phyloP scores from a whole-genome alignment of 2,329 filamentous ascomycete genomes.

The Hypoxylon sp. region DNA sequence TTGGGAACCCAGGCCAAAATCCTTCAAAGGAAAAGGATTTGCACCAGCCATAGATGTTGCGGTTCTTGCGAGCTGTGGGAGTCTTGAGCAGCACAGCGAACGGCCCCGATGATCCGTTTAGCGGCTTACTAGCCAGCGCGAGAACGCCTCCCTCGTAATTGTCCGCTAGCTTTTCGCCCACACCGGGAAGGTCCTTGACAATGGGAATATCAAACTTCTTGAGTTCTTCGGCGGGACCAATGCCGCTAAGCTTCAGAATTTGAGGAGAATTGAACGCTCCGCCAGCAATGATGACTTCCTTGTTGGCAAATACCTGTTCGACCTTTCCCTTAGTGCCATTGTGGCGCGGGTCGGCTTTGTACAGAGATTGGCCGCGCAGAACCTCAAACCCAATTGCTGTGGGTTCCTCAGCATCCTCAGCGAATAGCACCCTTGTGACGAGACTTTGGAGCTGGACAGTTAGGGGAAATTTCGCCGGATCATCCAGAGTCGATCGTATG shows the following conservation, averaged over 20 bases:
- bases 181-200: slow-evolving; percentile 63
- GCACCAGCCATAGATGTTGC: slow-evolving; percentile 54
- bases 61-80: slow-evolving; percentile 49
- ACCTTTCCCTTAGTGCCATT: slow-evolving; percentile 52
- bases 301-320: slow-evolving; percentile 49
- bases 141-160: slow-evolving; percentile 57
- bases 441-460: slow-evolving; percentile 53
- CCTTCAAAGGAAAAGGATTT: slow-evolving; percentile 52
- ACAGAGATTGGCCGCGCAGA: slow-evolving; percentile 53
- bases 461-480: slow-evolving; percentile 62
- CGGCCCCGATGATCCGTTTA: slow-evolving; percentile 50
- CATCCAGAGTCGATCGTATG: slow-evolving; percentile 63
- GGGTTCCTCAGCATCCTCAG: slow-evolving; percentile 45
- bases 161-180: slow-evolving; percentile 66
- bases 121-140: slow-evolving; percentile 46
- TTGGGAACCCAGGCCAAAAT: slow-evolving; percentile 53
- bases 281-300: slow-evolving; percentile 65
- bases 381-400: slow-evolving; percentile 52
- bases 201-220: slow-evolving; percentile 61
- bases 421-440: slow-evolving; percentile 51
- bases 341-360: slow-evolving; percentile 54
- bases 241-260: slow-evolving; percentile 66
- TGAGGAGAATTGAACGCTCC: slow-evolving; percentile 67
- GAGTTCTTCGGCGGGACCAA: slow-evolving; percentile 62
- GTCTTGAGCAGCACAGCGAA: slow-evolving; percentile 54